Percentiles rank a stretch among this genome's conserved stretches.
Conservation (phyloP, 2,329 filamentous ascomycete species). For the Claviceps fusiformis region DNA sequence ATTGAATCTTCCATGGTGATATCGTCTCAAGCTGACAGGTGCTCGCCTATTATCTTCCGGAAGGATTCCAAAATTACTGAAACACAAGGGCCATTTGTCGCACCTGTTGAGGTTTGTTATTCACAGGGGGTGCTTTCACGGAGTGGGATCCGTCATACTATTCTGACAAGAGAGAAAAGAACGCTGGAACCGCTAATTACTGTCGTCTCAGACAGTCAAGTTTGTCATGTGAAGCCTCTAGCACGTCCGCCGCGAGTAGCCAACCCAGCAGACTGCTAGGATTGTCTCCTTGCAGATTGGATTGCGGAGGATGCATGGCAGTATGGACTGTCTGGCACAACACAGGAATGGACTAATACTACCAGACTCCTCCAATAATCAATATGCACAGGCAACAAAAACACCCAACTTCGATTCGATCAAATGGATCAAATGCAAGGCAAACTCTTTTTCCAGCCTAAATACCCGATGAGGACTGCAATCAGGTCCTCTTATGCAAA, state of each 20-base stretch:
- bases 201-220: neutral
- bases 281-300: neutral
- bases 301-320: neutral
- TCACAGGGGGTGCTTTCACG: neutral
- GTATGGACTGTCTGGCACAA: neutral
- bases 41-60: slow-evolving; percentile 1
- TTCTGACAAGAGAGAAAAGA: neutral
- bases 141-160: neutral
- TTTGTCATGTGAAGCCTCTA: neutral
- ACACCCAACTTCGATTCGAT: neutral
- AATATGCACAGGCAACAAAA: neutral
- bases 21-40: neutral
- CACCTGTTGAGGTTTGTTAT: neutral
- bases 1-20: neutral
- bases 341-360: neutral
- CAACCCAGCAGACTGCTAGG: neutral
- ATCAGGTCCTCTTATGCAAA: neutral
- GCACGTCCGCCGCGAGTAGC: neutral
- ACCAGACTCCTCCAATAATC: neutral
- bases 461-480: neutral
- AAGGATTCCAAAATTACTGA: neutral
- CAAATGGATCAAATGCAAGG: neutral
- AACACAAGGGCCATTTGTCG: slow-evolving; percentile 1
- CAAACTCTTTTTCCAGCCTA: neutral
- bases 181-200: neutral